Percentiles rank a stretch among this genome's conserved stretches.
Evolutionary conservation across 2,329 filamentous ascomycete species (phyloP).

Genomic region (Cercospora zeae-maydis): DNA sequence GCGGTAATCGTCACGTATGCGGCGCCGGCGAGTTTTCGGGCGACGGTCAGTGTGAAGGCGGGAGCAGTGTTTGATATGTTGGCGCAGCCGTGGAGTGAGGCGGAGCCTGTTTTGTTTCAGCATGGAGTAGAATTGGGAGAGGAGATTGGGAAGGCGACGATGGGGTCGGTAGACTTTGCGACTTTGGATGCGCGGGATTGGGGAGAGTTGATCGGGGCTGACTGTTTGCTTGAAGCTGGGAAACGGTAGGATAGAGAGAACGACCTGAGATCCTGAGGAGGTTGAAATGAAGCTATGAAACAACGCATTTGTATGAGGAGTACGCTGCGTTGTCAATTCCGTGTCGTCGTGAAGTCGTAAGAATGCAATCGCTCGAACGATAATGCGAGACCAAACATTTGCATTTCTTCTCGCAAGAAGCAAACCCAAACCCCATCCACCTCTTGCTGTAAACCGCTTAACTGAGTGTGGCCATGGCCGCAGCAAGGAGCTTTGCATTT

Average conservation of each 20-base stretch:
- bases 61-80: constrained; percentile 18
- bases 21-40: constrained; percentile 1
- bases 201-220: background rate
- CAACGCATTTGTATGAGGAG: background rate
- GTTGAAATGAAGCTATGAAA: background rate
- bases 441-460: constrained; percentile 19
- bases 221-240: background rate
- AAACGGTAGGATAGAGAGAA: background rate
- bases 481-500: constrained; percentile 44
- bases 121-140: constrained; percentile 14
- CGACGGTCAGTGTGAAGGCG: constrained; percentile 13
- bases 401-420: background rate
- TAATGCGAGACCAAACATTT: background rate
- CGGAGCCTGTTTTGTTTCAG: constrained; percentile 14
- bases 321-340: background rate
- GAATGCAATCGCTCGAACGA: background rate
- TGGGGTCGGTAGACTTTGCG: background rate
- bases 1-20: constrained; percentile 13
- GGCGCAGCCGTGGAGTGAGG: constrained; percentile 13
- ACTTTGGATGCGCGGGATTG: background rate
- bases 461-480: constrained; percentile 44
- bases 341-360: constrained; percentile 7
- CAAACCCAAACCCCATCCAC: background rate
- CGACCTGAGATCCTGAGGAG: background rate
- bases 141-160: background rate